Percentiles rank a stretch among this genome's conserved stretches.
Conservation (phyloP, 352 stramenopile genomes). For the Pythium folliculosum region DNA sequence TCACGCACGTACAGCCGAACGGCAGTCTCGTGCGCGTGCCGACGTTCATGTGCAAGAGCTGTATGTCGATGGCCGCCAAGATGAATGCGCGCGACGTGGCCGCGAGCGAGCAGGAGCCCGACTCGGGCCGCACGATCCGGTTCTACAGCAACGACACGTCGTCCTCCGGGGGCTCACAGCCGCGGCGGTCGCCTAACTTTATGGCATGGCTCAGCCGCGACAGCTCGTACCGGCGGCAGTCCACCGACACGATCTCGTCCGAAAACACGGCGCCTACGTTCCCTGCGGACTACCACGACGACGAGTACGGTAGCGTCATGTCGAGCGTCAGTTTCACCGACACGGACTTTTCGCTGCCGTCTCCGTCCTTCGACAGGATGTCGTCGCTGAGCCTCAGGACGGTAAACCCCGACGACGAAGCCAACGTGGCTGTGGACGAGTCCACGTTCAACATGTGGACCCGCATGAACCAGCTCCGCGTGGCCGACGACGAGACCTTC, state of each 20-base stretch:
- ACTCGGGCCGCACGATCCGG: slow-evolving; percentile 3
- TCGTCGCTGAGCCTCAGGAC: not conserved
- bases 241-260: slow-evolving; percentile 9
- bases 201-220: not conserved
- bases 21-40: slow-evolving; percentile 6
- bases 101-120: not conserved
- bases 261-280: not conserved
- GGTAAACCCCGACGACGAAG: slow-evolving; percentile 7
- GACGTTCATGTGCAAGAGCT: slow-evolving; percentile 17
- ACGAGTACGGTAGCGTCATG: not conserved
- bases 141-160: slow-evolving; percentile 1
- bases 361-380: not conserved
- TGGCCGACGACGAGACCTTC: slow-evolving; percentile 11
- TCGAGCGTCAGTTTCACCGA: not conserved
- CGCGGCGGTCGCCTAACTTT: not conserved
- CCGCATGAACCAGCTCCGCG: slow-evolving; percentile 16
- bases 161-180: not conserved
- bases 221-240: not conserved
- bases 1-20: not conserved
- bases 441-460: slow-evolving; percentile 8
- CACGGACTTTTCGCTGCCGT: not conserved
- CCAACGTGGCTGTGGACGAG: not conserved
- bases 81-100: slow-evolving; percentile 15
- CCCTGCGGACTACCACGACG: not conserved
- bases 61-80: slow-evolving; percentile 1